Evolutionary conservation across 257 asterid species (phyloP).

Genomic region (Solanum habrochaites): DNA sequence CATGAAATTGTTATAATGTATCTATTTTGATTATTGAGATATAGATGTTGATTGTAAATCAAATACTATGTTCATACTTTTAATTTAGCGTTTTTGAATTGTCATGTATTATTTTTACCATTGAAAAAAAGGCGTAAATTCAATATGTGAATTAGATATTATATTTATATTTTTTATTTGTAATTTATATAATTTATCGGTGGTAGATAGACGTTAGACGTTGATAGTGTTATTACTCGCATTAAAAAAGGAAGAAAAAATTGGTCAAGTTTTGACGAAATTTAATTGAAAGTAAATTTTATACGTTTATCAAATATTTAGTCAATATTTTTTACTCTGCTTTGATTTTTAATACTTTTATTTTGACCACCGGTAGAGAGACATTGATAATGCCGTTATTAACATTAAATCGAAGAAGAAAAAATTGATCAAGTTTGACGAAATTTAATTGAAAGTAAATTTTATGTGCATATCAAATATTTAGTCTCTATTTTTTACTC

Average conservation of each 20-base stretch:
- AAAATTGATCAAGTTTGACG: no score
- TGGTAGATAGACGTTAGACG: not conserved
- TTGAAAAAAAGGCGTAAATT: not conserved
- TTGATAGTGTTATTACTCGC: not conserved
- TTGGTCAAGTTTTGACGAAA: not conserved
- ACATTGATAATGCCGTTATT: no score
- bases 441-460: no score
- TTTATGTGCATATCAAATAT: no score
- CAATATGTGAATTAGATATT: not conserved
- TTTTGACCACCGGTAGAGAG: no score
- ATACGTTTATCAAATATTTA: not conserved
- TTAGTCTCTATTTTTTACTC: no score
- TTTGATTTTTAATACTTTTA: no score
- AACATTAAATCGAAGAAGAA: no score
- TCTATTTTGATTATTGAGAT: not conserved
- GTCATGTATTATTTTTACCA: not conserved
- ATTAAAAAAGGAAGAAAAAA: not conserved
- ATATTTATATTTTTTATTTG: not conserved
- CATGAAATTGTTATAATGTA: not conserved
- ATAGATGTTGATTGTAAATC: not conserved
- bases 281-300: not conserved
- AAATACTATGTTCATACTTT: not conserved
- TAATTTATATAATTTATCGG: not conserved
- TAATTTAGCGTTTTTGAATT: not conserved
- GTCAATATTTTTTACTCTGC: no score